phyloP scores from a whole-genome alignment of 305 asterid genomes.

The Solanum hybrid region DNA sequence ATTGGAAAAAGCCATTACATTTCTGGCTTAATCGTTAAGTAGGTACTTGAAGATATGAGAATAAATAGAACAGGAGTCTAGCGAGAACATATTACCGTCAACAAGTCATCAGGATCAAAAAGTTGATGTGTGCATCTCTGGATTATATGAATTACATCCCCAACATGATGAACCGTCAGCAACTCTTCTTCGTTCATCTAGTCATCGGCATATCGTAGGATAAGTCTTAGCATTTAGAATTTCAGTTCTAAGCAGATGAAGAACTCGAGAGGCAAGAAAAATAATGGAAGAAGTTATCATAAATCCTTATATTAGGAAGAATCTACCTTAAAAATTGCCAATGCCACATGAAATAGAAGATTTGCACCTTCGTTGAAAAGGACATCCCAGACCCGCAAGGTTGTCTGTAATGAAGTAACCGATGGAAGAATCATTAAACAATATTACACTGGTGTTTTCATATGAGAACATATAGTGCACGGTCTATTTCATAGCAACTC shows the following conservation, averaged over 20 bases:
- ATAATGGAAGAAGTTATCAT: background rate
- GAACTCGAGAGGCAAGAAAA: background rate
- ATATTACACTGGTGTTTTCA: background rate
- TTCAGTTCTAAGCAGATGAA: background rate
- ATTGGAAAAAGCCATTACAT: background rate
- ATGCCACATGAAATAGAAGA: conserved; percentile 73
- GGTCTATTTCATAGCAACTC: background rate
- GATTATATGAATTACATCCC: conserved; percentile 81
- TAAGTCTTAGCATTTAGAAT: background rate
- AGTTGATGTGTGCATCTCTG: conserved; percentile 80
- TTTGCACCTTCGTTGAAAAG: conserved; percentile 96
- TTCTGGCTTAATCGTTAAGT: background rate
- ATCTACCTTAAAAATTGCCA: conserved; percentile 81
- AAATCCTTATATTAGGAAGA: background rate
- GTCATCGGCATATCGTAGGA: conserved; percentile 1
- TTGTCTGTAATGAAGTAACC: conserved; percentile 45
- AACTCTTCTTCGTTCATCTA: conserved; percentile 93
- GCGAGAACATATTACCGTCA: conserved; percentile 44
- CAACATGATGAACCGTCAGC: conserved; percentile 69
- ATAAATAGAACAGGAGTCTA: background rate
- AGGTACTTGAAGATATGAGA: background rate
- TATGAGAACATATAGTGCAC: background rate
- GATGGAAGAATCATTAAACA: background rate
- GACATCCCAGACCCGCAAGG: conserved; percentile 92
- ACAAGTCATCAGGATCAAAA: conserved; percentile 86